A percentile compares a stretch with the other conserved stretches of the same genome.
phyloP scores from a whole-genome alignment of 1,284 basidiomycete species.

The Sphagnurus paluster region DNA sequence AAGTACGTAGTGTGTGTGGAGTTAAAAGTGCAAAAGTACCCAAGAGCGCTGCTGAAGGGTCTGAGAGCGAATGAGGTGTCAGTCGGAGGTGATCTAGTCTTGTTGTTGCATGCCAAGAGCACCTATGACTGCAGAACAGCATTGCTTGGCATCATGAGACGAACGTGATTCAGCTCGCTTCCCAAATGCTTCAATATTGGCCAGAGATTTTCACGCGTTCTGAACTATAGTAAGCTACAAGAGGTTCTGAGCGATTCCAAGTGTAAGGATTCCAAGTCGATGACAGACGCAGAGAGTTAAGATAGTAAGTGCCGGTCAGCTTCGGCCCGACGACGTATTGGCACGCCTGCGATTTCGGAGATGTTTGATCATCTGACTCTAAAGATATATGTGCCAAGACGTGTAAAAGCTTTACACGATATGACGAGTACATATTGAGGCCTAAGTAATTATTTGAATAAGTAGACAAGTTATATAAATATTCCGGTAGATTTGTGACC shows the following conservation, averaged over 20 bases:
- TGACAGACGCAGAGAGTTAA: too few species aligned
- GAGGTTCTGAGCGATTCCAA: too few species aligned
- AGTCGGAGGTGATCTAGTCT: conserved; percentile 2
- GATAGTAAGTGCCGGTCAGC: too few species aligned
- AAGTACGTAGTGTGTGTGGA: too few species aligned
- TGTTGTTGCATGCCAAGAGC: conserved; percentile 7
- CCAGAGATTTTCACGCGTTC: too few species aligned
- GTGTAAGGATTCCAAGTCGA: too few species aligned
- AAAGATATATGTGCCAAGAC: too few species aligned
- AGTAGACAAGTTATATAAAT: background rate
- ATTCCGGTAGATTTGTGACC: background rate
- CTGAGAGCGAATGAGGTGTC: conserved; percentile 2
- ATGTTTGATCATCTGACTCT: too few species aligned
- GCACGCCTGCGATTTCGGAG: too few species aligned
- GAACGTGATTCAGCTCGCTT: background rate
- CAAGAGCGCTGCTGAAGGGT: background rate
- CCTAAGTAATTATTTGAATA: background rate
- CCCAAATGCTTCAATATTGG: background rate
- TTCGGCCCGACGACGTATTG: too few species aligned
- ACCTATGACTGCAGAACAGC: background rate
- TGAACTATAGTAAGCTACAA: too few species aligned
- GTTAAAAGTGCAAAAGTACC: conserved; percentile 1
- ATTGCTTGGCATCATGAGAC: conserved; percentile 4
- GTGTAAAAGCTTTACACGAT: background rate
- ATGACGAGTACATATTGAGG: background rate